Conservation (phyloP, 331 rosid genomes). For the Quercus tomentella region DNA sequence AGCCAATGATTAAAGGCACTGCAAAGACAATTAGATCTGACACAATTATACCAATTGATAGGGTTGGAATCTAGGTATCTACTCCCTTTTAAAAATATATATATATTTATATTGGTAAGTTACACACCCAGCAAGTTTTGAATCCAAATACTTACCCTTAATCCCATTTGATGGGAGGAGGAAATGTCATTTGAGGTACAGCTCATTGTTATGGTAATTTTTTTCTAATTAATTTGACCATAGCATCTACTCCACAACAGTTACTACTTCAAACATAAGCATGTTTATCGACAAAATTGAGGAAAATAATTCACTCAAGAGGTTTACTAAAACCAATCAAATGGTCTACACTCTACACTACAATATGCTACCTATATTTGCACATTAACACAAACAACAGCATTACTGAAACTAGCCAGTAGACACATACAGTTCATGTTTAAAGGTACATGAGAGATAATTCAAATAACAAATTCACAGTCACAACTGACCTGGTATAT, state of each 20-base stretch:
- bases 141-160: no score
- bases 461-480: not conserved
- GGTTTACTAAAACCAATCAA: not conserved
- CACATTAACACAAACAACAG: not conserved
- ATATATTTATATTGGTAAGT: no score
- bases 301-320: not conserved
- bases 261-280: not conserved
- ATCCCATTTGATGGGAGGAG: no score
- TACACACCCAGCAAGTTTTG: no score
- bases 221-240: no score
- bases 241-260: not conserved
- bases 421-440: not conserved
- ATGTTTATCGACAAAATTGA: not conserved
- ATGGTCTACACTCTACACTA: not conserved
- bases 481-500: constrained; percentile 55
- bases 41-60: no score
- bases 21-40: no score
- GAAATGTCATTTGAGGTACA: no score
- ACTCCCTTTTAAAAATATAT: no score
- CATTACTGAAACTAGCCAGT: not conserved
- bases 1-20: no score
- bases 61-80: no score
- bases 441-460: not conserved
- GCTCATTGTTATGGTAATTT: no score
- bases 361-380: not conserved